Conservation (phyloP, 1,139 yeast species). For the Blastobotrys petasosporus region DNA sequence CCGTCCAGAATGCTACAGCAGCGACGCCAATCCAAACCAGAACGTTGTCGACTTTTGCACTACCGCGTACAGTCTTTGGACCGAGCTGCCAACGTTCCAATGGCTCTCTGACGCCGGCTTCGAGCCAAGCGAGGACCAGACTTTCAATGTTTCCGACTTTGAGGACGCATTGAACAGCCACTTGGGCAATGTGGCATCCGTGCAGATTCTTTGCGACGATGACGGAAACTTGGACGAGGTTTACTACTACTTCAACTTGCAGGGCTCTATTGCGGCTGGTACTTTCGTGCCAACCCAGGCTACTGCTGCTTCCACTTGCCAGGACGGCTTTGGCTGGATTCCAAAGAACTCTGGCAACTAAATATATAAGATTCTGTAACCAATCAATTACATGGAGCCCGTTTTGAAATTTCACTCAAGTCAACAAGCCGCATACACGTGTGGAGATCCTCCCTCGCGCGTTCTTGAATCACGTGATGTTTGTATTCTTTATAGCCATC, state of each 20-base stretch:
- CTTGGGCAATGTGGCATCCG: constrained; percentile 18
- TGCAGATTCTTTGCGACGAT: constrained; percentile 44
- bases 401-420: too few relatives aligned
- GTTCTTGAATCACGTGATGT: too few relatives aligned
- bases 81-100: constrained; percentile 61
- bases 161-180: constrained; percentile 54
- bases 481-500: too few relatives aligned
- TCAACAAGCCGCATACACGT: not conserved
- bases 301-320: constrained; percentile 51
- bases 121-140: constrained; percentile 52
- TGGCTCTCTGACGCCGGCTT: constrained; percentile 66
- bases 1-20: constrained; percentile 58
- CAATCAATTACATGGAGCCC: too few relatives aligned
- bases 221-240: constrained; percentile 55
- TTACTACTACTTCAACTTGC: constrained; percentile 81
- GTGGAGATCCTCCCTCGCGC: not conserved
- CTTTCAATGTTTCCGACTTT: constrained; percentile 64
- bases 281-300: constrained; percentile 64
- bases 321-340: constrained; percentile 59
- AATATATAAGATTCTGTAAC: too few relatives aligned
- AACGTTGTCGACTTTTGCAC: constrained; percentile 77
- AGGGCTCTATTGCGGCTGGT: constrained; percentile 67
- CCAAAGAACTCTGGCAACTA: constrained; percentile 46
- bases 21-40: constrained; percentile 39
- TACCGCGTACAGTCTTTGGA: constrained; percentile 57